Evolutionary conservation across 257 asterid species (phyloP).

Genomic region (Penstemon eatonii): DNA sequence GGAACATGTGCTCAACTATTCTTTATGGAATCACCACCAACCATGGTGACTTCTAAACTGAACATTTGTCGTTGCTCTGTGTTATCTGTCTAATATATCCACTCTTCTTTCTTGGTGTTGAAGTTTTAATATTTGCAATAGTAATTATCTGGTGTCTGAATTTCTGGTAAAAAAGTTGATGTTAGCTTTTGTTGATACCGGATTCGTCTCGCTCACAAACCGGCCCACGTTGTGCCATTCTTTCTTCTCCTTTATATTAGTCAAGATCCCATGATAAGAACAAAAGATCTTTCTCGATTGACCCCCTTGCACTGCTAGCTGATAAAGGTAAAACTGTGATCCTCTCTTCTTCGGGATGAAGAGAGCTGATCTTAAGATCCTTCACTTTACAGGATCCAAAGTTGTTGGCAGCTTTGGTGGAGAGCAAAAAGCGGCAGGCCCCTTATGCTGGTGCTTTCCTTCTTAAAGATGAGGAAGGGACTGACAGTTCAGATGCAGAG

Average conservation of each 20-base stretch:
- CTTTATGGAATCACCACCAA: neutral
- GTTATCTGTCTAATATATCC: neutral
- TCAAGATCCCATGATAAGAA: too few relatives aligned
- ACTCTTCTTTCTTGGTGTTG: neutral
- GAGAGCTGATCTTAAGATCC: conserved; percentile 22
- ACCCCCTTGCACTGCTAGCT: neutral
- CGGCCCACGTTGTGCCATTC: neutral
- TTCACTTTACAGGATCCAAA: conserved; percentile 77
- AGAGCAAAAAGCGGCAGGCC: conserved; percentile 89
- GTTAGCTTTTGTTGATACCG: neutral
- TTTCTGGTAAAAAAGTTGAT: neutral
- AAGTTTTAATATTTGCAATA: neutral
- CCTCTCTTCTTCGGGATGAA: conserved; percentile 5
- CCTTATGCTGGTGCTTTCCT: conserved; percentile 99
- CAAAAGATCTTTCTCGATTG: neutral
- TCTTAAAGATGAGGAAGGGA: conserved; percentile 74
- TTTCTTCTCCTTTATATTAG: neutral
- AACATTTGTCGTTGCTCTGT: neutral
- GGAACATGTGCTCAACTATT: neutral
- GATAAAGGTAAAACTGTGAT: neutral
- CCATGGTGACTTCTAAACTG: neutral
- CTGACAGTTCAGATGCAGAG: conserved; percentile 79
- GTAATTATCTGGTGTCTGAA: neutral
- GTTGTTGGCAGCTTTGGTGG: conserved; percentile 85
- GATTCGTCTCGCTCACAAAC: neutral